phyloP scores from a whole-genome alignment of 2,329 filamentous ascomycete species.

The Achaetomium macrosporum region DNA sequence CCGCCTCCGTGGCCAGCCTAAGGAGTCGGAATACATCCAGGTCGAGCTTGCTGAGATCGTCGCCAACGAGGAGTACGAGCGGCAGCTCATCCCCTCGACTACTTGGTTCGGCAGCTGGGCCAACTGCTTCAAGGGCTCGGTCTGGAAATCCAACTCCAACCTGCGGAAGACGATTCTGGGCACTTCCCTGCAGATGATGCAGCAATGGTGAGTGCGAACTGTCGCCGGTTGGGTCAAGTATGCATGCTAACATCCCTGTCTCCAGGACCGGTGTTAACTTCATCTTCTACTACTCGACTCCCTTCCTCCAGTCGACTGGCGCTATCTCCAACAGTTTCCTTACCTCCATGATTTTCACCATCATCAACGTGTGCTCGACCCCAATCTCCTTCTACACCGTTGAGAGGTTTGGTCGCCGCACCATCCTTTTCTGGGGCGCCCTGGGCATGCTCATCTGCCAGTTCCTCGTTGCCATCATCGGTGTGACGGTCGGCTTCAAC shows the following conservation, averaged over 20 bases:
- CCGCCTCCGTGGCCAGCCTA: constrained; percentile 67
- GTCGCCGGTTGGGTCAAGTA: not conserved
- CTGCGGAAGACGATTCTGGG: constrained; percentile 65
- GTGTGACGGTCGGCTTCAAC: constrained; percentile 55
- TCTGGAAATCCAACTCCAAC: constrained; percentile 59
- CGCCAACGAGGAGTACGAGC: constrained; percentile 84
- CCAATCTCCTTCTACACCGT: constrained; percentile 83
- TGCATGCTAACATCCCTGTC: not conserved
- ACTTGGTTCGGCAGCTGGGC: constrained; percentile 65
- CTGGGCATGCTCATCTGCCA: constrained; percentile 79
- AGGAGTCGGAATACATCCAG: constrained; percentile 68
- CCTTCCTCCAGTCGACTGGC: constrained; percentile 74
- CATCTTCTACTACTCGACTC: constrained; percentile 81
- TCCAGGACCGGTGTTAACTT: constrained; percentile 79
- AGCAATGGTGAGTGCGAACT: constrained; percentile 48
- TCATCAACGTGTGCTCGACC: constrained; percentile 82
- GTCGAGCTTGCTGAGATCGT: constrained; percentile 78
- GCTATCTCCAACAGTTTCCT: constrained; percentile 74
- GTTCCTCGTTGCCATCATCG: constrained; percentile 77
- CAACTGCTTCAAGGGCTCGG: constrained; percentile 61
- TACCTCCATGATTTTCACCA: constrained; percentile 77
- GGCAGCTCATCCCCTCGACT: constrained; percentile 57
- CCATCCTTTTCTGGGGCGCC: constrained; percentile 72
- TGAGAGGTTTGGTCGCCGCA: constrained; percentile 74
- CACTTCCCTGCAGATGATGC: constrained; percentile 73